These are phyloP conservation scores for Saturnispora zaruensis DNA, from an alignment of 805 yeast species.

Conservation along the genomic window DNA sequence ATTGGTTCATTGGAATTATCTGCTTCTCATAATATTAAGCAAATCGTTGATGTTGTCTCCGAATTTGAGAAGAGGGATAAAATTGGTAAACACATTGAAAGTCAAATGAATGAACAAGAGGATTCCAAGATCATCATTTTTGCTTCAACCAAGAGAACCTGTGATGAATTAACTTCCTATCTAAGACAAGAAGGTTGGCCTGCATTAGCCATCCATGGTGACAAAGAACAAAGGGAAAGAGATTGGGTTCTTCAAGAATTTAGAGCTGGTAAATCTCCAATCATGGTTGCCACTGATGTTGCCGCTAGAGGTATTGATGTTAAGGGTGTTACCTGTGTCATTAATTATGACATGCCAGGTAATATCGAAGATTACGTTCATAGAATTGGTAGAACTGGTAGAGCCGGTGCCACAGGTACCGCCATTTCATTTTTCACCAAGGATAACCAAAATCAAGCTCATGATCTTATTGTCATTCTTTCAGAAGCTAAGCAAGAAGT, in stretches of 20 bases:
- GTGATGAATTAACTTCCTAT: constrained; percentile 89
- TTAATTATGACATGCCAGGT: constrained; percentile 96
- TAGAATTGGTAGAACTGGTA: constrained; percentile 98
- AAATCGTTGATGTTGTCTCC: constrained; percentile 81
- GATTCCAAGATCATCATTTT: constrained; percentile 73
- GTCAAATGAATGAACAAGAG: constrained; percentile 61
- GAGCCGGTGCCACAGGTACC: constrained; percentile 96
- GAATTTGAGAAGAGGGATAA: constrained; percentile 94
- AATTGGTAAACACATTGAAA: constrained; percentile 71
- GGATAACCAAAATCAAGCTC: constrained; percentile 80
- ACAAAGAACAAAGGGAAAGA: constrained; percentile 94
- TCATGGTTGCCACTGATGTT: constrained; percentile 99
- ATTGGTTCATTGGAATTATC: constrained; percentile 92
- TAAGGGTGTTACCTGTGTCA: constrained; percentile 89
- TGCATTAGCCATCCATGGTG: constrained; percentile 98
- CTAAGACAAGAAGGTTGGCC: constrained; percentile 98
- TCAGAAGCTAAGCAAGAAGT: constrained; percentile 91
- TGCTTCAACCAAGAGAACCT: constrained; percentile 95
- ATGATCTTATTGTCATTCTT: constrained; percentile 80
- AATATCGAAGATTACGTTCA: constrained; percentile 98
- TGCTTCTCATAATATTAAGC: constrained; percentile 95
- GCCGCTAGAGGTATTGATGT: constrained; percentile 99
- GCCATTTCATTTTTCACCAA: constrained; percentile 92
- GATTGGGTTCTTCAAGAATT: constrained; percentile 97
- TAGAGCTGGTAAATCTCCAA: constrained; percentile 85